phyloP scores from a whole-genome alignment of 257 asterid species.

The Solanum appendiculatum region DNA sequence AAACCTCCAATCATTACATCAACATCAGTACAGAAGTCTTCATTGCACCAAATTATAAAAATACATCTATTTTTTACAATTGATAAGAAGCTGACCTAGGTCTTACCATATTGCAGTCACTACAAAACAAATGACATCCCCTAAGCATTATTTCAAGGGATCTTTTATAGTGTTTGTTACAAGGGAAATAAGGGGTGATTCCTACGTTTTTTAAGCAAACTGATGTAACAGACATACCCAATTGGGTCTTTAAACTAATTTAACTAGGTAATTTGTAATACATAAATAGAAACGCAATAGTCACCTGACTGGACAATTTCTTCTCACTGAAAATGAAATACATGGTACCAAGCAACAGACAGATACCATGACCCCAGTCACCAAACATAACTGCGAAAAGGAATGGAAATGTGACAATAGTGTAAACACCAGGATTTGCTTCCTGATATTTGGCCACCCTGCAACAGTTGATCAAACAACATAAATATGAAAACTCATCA shows the following conservation, averaged over 20 bases:
- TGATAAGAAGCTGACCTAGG: not conserved
- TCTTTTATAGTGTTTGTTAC: not conserved
- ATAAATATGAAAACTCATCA: not conserved
- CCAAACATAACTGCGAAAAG: constrained; percentile 99
- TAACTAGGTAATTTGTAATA: not conserved
- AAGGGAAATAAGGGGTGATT: not conserved
- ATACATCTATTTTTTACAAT: not conserved
- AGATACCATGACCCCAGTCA: constrained; percentile 99
- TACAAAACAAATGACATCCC: not conserved
- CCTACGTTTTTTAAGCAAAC: not conserved
- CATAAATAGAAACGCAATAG: not conserved
- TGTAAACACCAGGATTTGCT: constrained; percentile 97
- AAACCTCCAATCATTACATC: not conserved
- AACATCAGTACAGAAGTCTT: not conserved
- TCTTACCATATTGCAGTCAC: not conserved
- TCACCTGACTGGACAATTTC: constrained; percentile 79
- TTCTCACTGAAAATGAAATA: constrained; percentile 63
- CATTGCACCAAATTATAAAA: not conserved
- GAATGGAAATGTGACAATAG: constrained; percentile 96
- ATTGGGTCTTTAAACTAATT: not conserved
- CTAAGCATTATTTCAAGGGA: not conserved
- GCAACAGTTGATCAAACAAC: constrained; percentile 26
- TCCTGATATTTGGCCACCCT: constrained; percentile 99
- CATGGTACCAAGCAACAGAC: constrained; percentile 73
- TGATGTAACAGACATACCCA: not conserved